These are phyloP conservation scores for Bryum argenteum DNA, from an alignment of 225 moss, liverwort and hornwort genomes.

Conservation along the genomic window DNA sequence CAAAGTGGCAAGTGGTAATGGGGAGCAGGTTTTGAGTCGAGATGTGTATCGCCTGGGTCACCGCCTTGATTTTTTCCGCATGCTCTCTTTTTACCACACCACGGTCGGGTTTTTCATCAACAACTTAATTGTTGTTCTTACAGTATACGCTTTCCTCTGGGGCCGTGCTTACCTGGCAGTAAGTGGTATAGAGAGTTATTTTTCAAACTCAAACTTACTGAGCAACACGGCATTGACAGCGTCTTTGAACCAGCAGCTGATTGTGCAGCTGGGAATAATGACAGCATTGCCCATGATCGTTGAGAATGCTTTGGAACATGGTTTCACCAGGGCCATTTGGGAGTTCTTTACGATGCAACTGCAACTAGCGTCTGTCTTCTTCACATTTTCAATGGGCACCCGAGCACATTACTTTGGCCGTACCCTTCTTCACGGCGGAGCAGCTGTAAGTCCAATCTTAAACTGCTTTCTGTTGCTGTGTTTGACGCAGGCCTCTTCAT, in stretches of 20 bases:
- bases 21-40: constrained; percentile 48
- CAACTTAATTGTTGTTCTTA: constrained; percentile 81
- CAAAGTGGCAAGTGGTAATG: constrained; percentile 48
- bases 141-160: constrained; percentile 89
- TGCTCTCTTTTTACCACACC: constrained; percentile 46
- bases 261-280: constrained; percentile 83
- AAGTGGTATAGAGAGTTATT: constrained; percentile 73
- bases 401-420: constrained; percentile 84
- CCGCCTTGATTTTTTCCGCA: constrained; percentile 48
- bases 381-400: constrained; percentile 94
- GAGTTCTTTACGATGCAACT: constrained; percentile 88
- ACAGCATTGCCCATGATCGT: constrained; percentile 95
- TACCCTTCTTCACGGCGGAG: constrained; percentile 94
- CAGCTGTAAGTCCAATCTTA: constrained; percentile 48
- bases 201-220: constrained; percentile 37
- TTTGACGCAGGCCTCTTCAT: neutral
- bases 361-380: constrained; percentile 88
- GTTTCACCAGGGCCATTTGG: constrained; percentile 77
- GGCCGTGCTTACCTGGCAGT: constrained; percentile 82
- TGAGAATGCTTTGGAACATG: constrained; percentile 83
- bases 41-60: constrained; percentile 51
- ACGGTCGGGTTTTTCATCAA: constrained; percentile 74
- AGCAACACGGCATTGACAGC: constrained; percentile 72
- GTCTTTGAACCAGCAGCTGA: constrained; percentile 84
- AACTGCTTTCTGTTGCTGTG: constrained; percentile 23